Evolutionary conservation across 176 grass and related monocot genomes (phyloP), one percentile per base, ranked within the genome.

Genomic region (Aegilops longissima): DNA sequence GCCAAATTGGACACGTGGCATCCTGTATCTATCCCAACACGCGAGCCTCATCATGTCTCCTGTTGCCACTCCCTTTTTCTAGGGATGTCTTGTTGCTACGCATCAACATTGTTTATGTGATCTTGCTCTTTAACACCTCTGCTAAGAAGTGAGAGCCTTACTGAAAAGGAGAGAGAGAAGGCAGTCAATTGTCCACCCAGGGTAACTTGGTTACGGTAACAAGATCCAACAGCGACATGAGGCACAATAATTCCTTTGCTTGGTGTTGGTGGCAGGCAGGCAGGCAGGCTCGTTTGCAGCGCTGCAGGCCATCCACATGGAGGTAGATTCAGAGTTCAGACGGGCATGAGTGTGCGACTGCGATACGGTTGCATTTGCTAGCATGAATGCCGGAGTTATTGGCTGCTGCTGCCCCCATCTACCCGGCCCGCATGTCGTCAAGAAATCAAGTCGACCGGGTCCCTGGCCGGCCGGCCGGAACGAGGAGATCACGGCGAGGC

Each of bases 301-400:
- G 17, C 20, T 36, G 35, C 69, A 73, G 70, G 38, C 40, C 6
- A 23, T 83, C 31, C 88, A 83, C 73, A 80, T 84, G 73, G 73
- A 79, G 58, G 24, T 42, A 73, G 4, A 59, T 71, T 71, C 42
- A 76, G 80, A 58, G 54, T 73, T 12, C 39, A 29, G 70, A 42
- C 72, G 40, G 33, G 20, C 38, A 36, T 44, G 12, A 35, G 27
- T 16, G 59, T 51, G 52, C 52, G 17, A 56, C 1, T 20, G 79
- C 25, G 58, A 1, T 68, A 76, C 44, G 9, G 44, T 17, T 45
- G 73, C 73, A 40, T 59, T 35, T 59, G 54, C 54, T 21, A 7
- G 42, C 68, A 62, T 87, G 61, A 91, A 81, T 91, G 81, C 70
- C 34, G 12, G 16, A 84, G 76, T 87, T 51, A 70, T 61, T 75